Conservation (phyloP, 176 grass and related monocot genomes). For the Urochloa ruziziensis region DNA sequence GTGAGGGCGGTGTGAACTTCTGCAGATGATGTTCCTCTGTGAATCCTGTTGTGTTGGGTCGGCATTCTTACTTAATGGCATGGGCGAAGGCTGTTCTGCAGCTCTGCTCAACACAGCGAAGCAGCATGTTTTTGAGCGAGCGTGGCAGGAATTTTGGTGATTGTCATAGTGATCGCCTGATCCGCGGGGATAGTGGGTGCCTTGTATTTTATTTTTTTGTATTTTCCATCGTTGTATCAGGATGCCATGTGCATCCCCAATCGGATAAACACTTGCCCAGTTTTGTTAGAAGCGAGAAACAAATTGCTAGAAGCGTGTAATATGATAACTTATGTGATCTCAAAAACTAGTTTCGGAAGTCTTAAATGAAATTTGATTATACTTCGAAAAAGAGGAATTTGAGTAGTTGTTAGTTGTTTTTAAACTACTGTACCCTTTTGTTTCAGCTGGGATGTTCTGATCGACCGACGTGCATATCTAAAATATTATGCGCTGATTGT, state of each 20-base stretch:
- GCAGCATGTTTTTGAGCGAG: background rate
- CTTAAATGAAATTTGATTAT: background rate
- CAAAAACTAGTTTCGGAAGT: background rate
- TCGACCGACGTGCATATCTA: background rate
- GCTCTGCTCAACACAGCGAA: background rate
- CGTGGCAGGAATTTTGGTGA: too few species aligned
- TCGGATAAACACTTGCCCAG: background rate
- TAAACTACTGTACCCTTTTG: too few species aligned
- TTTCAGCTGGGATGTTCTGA: background rate
- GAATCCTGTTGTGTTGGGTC: background rate
- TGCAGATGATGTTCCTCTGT: background rate
- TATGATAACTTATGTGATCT: background rate
- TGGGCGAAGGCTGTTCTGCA: background rate
- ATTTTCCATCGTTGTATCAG: background rate
- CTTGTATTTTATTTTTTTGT: background rate
- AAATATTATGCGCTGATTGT: background rate
- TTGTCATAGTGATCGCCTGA: background rate
- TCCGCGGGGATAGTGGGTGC: background rate
- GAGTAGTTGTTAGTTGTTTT: too few species aligned
- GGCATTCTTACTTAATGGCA: background rate
- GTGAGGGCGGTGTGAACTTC: background rate
- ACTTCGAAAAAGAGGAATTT: too few species aligned
- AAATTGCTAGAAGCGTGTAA: background rate
- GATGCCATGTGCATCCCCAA: background rate
- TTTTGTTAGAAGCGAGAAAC: constrained; percentile 12